Base-by-base conservation (phyloP, 208 protist genomes). In the Leishmania lainsoni region DNA sequence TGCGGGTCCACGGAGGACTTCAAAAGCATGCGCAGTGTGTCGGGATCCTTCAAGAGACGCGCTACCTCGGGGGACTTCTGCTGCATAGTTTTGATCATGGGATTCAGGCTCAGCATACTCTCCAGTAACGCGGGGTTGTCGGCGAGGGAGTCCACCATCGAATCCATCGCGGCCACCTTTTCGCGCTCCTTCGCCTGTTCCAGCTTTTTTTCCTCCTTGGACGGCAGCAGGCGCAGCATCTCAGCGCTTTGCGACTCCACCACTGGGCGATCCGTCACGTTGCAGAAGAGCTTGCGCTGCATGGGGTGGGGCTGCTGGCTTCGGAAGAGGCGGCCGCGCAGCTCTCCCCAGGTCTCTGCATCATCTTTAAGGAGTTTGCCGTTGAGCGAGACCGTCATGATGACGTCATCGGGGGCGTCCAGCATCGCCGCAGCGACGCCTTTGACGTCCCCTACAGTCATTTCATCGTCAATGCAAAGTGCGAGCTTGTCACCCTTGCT, bases 371-470 rank as follows among this genome's bases (percentile, higher is more conserved):
- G 63, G 3, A 83, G 70, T 77, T 91, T 90, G 42, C 94, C 94
- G 17, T 91, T 89, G 72, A 92, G 93, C 0, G 89, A 92, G 6
- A 97, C 82, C 42, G 79, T 84, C 76, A 95, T 87, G 8, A 75
- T 79, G 42, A 85, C 45, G 10, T 86, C 83, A 16, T 92, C 86
- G 4, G 81, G 79, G 39, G 81, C 78, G 63, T 88, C 88, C 2
- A 97, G 76, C 90, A 97, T 93, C 16, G 84, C 89, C 17, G 69
- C 76, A 35, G 94, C 81, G 22, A 97, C 66, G 3, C 86, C 88
- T 29, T 89, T 90, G n/a, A 95, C 91, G 39, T 97, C 94, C 1
- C 81, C 92, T 26, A 96, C 87, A 0, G 87, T 90, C 91, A 94
- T 94, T 20, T 91, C 89, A 65, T 92, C 90, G 51, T 95, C 92